Evolutionary conservation across 805 yeast genomes (phyloP), one percentile per base, ranked within the genome.

Genomic region (Jamesozyma jinghongensis): DNA sequence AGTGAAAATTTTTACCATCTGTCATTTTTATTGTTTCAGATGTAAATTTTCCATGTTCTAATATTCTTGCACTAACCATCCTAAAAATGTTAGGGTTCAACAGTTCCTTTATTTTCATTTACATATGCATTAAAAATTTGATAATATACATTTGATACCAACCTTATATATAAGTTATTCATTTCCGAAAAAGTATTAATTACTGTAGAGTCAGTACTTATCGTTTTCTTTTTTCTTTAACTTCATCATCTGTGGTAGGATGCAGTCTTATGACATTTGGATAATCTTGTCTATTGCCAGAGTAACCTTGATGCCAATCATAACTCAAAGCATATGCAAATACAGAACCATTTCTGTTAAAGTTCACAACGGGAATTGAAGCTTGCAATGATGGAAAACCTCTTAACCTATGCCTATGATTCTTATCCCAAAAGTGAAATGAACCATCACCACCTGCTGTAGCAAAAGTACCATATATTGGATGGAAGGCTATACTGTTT

Each of bases 391-490:
- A 64, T 4, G 94, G 86, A 68, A 77, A 83, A 27, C 81, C 84
- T 63, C 81, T 84, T 50, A 92, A 73, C 52, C 97, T 74, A 58
- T 84, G 94, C 58, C 81, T 78, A 40, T 92, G 82, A 53, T 86
- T 95, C 62, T 85, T 86, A 62, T 92, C 97, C 98, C 98, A 92
- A 67, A 85, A 82, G 53, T 87, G 80, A 67, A 88, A 81, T 12
- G 88, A 72, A 18, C 98, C 98, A 63, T 92, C 98, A 19, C 92
- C 74, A 11, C 98, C 97, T 1, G 94, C 92, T 4, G 98, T 92
- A 37, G 81, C 79, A 62, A 92, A 82, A 1, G 97, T 87, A 33
- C 96, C 96, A 62, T 80, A 79, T 12, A 75, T 67, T 3, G 97
- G 97, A 57, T 92, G 97, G 69, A 88, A 85, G 6, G 75, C 68